These are phyloP conservation scores for Aotearoamyces nothofagi DNA, from an alignment of 2,329 filamentous ascomycete species.

Conservation along the genomic window DNA sequence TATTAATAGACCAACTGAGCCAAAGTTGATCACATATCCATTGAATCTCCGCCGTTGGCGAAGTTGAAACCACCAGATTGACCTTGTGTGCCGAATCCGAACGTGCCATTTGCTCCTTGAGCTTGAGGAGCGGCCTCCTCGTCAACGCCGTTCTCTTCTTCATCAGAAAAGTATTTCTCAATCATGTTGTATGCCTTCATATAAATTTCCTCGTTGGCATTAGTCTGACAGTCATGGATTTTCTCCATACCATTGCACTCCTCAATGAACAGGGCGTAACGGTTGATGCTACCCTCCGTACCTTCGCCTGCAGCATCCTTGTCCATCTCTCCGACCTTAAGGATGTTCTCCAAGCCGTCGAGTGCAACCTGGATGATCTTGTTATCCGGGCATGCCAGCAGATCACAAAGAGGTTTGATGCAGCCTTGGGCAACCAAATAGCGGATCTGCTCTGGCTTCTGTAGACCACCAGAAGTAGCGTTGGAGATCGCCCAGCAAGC, in stretches of 20 bases:
- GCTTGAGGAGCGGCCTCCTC: conserved; percentile 62
- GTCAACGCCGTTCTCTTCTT: conserved; percentile 67
- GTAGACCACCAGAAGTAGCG: conserved; percentile 88
- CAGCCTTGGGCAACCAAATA: conserved; percentile 88
- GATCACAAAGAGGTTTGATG: conserved; percentile 93
- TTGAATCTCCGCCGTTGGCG: conserved; percentile 54
- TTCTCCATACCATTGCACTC: conserved; percentile 99
- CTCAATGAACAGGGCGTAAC: conserved; percentile 95
- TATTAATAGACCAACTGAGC: no score
- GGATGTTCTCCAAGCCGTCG: conserved; percentile 95
- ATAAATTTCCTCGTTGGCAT: conserved; percentile 99
- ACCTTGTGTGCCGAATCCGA: conserved; percentile 56
- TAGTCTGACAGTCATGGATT: conserved; percentile 99
- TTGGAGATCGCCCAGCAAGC: conserved; percentile 99
- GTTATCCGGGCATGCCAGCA: conserved; percentile 93
- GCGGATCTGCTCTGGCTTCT: conserved; percentile 97
- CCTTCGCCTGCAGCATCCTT: conserved; percentile 73
- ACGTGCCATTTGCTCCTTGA: conserved; percentile 56
- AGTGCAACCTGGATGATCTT: conserved; percentile 99
- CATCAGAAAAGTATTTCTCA: conserved; percentile 99
- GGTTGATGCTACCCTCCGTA: conserved; percentile 65
- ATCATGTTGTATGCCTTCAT: conserved; percentile 99
- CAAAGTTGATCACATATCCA: conserved; percentile 51
- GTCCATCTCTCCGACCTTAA: conserved; percentile 98
- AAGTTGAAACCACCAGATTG: conserved; percentile 89